Conservation (phyloP, 805 yeast species). For the Wickerhamiella sorbophila region DNA sequence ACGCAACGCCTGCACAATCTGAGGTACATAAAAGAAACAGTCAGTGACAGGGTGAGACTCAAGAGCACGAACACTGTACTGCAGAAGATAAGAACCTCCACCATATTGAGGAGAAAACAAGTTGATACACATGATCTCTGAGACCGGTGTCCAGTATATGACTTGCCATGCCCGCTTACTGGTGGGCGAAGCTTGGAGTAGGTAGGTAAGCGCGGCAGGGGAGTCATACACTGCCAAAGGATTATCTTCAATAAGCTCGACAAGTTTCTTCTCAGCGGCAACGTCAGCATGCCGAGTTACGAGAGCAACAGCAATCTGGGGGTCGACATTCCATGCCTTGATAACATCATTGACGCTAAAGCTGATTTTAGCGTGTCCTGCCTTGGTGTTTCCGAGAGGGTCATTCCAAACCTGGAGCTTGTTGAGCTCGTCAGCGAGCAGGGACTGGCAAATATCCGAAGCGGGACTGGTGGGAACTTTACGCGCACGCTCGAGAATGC, state of each 20-base stretch:
- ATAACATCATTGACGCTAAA: slow-evolving; percentile 27
- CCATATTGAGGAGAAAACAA: slow-evolving; percentile 65
- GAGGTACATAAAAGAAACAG: slow-evolving; percentile 95
- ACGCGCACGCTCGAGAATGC: slow-evolving; percentile 30
- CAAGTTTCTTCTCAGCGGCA: slow-evolving; percentile 28
- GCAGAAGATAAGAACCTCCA: slow-evolving; percentile 51
- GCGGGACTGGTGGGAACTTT: slow-evolving; percentile 9
- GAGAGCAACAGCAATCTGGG: slow-evolving; percentile 58
- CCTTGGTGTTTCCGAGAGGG: slow-evolving; percentile 28
- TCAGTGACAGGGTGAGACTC: slow-evolving; percentile 76
- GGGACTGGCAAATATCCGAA: slow-evolving; percentile 37
- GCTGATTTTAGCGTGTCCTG: slow-evolving; percentile 1
- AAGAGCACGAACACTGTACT: slow-evolving; percentile 79
- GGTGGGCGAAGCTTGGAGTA: slow-evolving; percentile 18
- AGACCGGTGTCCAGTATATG: slow-evolving; percentile 57
- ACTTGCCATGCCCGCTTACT: slow-evolving; percentile 26
- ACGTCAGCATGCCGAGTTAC: slow-evolving; percentile 38
- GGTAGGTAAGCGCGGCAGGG: slow-evolving; percentile 46
- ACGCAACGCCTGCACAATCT: slow-evolving; percentile 83
- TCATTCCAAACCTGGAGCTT: slow-evolving; percentile 66
- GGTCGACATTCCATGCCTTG: slow-evolving; percentile 51
- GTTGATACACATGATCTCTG: slow-evolving; percentile 77
- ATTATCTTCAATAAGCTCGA: slow-evolving; percentile 34
- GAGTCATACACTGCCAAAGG: slow-evolving; percentile 47
- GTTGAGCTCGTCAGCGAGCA: slow-evolving; percentile 63